A percentile compares a stretch with the other conserved stretches of the same genome.
Conservation (phyloP, 768 basidiomycete genomes). For the Hygrophorus russula region DNA sequence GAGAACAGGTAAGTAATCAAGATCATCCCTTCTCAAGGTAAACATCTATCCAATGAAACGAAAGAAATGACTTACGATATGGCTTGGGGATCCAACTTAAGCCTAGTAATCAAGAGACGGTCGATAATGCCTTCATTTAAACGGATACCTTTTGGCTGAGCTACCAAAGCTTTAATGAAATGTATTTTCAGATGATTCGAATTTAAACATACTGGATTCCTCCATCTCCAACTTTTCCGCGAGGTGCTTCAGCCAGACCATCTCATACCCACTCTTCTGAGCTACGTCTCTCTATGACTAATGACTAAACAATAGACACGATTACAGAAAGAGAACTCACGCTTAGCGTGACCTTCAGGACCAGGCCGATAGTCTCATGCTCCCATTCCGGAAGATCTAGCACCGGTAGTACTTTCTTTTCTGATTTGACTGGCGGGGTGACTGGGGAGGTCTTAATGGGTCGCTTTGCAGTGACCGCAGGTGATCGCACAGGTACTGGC, state of each 20-base stretch:
- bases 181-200: background rate
- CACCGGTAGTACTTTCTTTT: constrained; percentile 35
- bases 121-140: constrained; percentile 56
- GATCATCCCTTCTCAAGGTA: constrained; percentile 41
- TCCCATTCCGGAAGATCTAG: constrained; percentile 63
- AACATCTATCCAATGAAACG: constrained; percentile 5
- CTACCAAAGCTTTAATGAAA: constrained; percentile 1
- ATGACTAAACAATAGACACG: constrained; percentile 7
- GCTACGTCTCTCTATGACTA: constrained; percentile 41
- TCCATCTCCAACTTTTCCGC: constrained; percentile 59
- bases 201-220: constrained; percentile 28
- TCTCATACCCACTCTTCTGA: constrained; percentile 48
- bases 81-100: constrained; percentile 64
- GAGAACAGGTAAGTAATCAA: constrained; percentile 63
- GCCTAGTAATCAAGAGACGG: constrained; percentile 70
- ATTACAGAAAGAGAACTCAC: constrained; percentile 31
- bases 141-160: constrained; percentile 23
- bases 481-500: constrained; percentile 12
- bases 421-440: constrained; percentile 24
- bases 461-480: constrained; percentile 13
- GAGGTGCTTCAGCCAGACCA: constrained; percentile 78
- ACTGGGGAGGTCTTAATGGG: constrained; percentile 18
- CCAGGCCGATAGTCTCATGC: constrained; percentile 48
- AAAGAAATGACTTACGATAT: constrained; percentile 47
- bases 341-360: constrained; percentile 73